Conservation (phyloP, 2,329 filamentous ascomycete species). For the Dactylellina cionopaga region DNA sequence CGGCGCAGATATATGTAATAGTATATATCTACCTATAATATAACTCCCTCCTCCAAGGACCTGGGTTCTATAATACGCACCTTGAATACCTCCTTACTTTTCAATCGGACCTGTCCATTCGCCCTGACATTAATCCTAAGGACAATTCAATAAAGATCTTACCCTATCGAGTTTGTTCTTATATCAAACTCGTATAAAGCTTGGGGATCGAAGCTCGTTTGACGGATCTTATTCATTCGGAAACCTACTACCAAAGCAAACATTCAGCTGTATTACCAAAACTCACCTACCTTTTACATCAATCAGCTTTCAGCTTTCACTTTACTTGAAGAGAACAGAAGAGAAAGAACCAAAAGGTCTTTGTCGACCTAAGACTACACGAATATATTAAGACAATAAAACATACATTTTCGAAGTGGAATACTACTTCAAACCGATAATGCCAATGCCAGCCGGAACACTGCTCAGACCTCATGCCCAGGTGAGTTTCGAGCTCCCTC, state of each 20-base stretch:
- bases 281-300: too few species aligned
- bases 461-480: constrained; percentile 46
- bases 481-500: constrained; percentile 29
- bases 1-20: constrained; percentile 40
- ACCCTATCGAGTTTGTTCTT: constrained; percentile 16
- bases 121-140: constrained; percentile 33
- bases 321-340: too few species aligned
- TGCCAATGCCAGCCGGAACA: constrained; percentile 48
- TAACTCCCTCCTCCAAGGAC: constrained; percentile 44
- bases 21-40: constrained; percentile 32
- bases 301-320: too few species aligned
- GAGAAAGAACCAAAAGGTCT: too few species aligned
- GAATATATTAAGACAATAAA: too few species aligned
- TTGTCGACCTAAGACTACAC: too few species aligned
- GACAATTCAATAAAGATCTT: constrained; percentile 10
- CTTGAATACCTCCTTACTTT: constrained; percentile 38
- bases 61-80: constrained; percentile 22
- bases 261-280: not conserved
- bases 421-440: too few species aligned
- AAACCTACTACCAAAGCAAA: not conserved
- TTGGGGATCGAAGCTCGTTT: constrained; percentile 1
- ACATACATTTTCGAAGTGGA: too few species aligned
- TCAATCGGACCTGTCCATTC: constrained; percentile 24
- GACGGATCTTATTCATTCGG: not conserved
- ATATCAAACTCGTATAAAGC: constrained; percentile 51